Evolutionary conservation across 2,329 filamentous ascomycete genomes (phyloP).

Genomic region (Simplicillium sp.): DNA sequence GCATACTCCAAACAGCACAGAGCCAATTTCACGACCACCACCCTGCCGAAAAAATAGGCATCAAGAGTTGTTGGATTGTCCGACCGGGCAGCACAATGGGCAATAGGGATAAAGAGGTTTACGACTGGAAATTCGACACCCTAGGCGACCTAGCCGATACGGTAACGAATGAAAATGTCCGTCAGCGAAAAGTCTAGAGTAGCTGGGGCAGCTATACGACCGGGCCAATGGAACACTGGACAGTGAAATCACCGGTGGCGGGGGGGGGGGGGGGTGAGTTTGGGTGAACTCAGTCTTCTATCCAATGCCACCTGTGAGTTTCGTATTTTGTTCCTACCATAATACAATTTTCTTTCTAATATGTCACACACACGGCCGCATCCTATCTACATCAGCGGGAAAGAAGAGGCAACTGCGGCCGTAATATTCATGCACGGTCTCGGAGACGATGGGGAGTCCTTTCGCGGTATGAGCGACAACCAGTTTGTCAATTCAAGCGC

Average conservation of each 20-base stretch:
- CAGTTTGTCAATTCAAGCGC: not conserved
- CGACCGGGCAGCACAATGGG: slow-evolving; percentile 29
- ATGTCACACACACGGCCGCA: not conserved
- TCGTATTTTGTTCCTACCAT: not conserved
- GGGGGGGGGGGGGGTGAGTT: no score
- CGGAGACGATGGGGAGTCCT: slow-evolving; percentile 2
- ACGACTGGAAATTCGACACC: slow-evolving; percentile 47
- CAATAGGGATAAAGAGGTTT: slow-evolving; percentile 5
- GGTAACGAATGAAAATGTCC: slow-evolving; percentile 20
- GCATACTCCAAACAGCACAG: slow-evolving; percentile 60
- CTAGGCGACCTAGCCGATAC: slow-evolving; percentile 52
- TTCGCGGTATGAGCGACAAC: not conserved
- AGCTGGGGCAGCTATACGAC: no score
- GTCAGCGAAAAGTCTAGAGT: not conserved
- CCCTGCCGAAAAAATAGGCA: slow-evolving; percentile 49
- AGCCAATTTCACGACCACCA: slow-evolving; percentile 59
- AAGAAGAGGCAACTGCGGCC: not conserved
- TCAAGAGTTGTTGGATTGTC: slow-evolving; percentile 58
- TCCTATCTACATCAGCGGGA: not conserved
- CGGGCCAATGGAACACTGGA: no score
- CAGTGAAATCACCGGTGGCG: no score
- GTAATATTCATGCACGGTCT: slow-evolving; percentile 3
- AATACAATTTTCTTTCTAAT: not conserved
- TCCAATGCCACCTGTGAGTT: not conserved
- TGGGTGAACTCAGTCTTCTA: no score